A percentile compares a stretch with the other conserved stretches of the same genome.
Evolutionary conservation across 257 asterid species (phyloP).

Genomic region (Solanum tarapatanum): DNA sequence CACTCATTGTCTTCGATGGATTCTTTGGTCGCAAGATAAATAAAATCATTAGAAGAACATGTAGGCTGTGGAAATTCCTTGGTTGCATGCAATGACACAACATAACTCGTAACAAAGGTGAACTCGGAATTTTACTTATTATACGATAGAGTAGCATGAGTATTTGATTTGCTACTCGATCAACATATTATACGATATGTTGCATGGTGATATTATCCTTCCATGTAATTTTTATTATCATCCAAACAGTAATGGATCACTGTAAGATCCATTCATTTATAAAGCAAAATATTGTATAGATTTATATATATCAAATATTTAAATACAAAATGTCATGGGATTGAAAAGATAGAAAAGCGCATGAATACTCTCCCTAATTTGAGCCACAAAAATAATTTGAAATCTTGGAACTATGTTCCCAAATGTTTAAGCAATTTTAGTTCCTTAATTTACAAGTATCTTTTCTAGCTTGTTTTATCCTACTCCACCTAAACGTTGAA

Average conservation of each 20-base stretch:
- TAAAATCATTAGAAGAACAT: constrained; percentile 23
- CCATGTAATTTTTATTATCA: background rate
- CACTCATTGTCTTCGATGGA: constrained; percentile 4
- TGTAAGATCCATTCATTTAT: background rate
- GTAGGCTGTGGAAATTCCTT: constrained; percentile 30
- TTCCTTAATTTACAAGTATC: background rate
- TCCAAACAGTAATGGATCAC: background rate
- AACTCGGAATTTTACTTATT: background rate
- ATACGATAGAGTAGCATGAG: background rate
- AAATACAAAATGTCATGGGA: background rate
- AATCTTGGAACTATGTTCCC: background rate
- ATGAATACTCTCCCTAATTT: background rate
- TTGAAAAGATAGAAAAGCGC: background rate
- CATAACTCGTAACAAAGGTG: background rate
- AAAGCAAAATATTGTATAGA: background rate
- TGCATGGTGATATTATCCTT: background rate
- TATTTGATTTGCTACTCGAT: background rate
- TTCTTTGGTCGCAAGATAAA: constrained; percentile 10
- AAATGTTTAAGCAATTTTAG: background rate
- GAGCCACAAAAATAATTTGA: background rate
- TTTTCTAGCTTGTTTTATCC: background rate
- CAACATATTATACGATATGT: background rate
- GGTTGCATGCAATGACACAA: constrained; percentile 30
- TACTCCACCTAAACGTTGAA: background rate
- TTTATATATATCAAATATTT: background rate